A percentile compares a stretch with the other conserved stretches of the same genome.
Evolutionary conservation across 768 basidiomycete genomes (phyloP).

Genomic region (Termitomyces sp.): DNA sequence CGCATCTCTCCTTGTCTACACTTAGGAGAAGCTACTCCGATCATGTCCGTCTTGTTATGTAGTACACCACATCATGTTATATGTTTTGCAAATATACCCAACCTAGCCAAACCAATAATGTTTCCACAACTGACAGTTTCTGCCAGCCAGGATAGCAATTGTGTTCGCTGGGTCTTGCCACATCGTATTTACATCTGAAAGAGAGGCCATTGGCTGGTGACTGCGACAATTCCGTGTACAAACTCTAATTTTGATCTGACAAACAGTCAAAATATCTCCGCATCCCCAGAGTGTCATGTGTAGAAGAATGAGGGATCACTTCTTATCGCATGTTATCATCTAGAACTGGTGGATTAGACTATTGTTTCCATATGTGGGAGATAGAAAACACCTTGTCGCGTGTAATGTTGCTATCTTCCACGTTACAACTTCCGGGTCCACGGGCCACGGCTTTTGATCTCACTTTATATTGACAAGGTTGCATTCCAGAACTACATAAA

Average conservation of each 20-base stretch:
- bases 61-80: background rate
- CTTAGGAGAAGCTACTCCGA: constrained; percentile 1
- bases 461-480: background rate
- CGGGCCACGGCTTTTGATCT: background rate
- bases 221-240: background rate
- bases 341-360: background rate
- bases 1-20: constrained; percentile 47
- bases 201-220: background rate
- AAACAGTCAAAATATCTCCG: background rate
- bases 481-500: background rate
- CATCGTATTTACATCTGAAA: background rate
- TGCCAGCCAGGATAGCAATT: background rate
- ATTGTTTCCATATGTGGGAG: background rate
- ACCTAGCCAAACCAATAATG: background rate
- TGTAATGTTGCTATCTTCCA: background rate
- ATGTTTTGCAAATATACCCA: background rate
- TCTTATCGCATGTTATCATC: background rate
- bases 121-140: background rate
- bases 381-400: background rate
- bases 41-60: background rate
- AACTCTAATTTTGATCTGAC: background rate
- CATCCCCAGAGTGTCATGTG: background rate
- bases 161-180: background rate
- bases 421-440: background rate
- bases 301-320: background rate